A percentile compares a stretch with the other conserved stretches of the same genome.
Evolutionary conservation across 192 early-diverging fungal genomes (phyloP).

Genomic region (Chytriomyces sp.): DNA sequence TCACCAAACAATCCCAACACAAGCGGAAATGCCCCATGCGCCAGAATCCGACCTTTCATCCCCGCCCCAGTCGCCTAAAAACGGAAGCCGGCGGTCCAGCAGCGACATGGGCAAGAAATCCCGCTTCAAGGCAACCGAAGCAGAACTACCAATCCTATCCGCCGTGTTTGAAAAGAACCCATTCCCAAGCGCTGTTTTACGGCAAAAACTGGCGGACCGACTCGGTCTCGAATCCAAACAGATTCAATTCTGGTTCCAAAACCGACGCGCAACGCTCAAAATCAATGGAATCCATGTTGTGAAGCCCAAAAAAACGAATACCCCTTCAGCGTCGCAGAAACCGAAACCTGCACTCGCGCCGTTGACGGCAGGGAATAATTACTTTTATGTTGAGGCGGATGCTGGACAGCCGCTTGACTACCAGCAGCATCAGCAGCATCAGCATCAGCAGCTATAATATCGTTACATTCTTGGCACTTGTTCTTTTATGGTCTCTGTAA

Average conservation of each 20-base stretch:
- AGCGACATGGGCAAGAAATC: not conserved
- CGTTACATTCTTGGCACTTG: not conserved
- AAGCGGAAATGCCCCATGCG: not conserved
- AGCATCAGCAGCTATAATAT: not conserved
- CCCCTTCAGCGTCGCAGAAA: not conserved
- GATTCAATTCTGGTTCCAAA: slow-evolving; percentile 39
- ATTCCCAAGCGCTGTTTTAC: slow-evolving; percentile 3
- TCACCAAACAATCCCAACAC: not conserved
- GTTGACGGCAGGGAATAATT: not conserved
- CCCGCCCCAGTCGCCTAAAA: not conserved
- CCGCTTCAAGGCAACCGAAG: slow-evolving; percentile 28
- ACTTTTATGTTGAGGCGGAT: not conserved
- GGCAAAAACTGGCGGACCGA: slow-evolving; percentile 14
- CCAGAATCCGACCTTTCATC: not conserved
- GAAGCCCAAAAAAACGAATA: slow-evolving; percentile 12
- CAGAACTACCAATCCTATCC: slow-evolving; percentile 17
- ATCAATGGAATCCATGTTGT: slow-evolving; percentile 29
- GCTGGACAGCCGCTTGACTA: not conserved
- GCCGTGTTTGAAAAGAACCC: slow-evolving; percentile 30
- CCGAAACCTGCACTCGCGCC: not conserved
- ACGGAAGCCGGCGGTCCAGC: not conserved
- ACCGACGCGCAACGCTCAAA: slow-evolving; percentile 23
- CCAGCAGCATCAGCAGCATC: not conserved
- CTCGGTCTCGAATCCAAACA: slow-evolving; percentile 17
- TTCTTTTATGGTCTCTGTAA: not conserved